These are phyloP conservation scores for Pichia sp. DNA, from an alignment of 1,139 yeast genomes.

Conservation along the genomic window DNA sequence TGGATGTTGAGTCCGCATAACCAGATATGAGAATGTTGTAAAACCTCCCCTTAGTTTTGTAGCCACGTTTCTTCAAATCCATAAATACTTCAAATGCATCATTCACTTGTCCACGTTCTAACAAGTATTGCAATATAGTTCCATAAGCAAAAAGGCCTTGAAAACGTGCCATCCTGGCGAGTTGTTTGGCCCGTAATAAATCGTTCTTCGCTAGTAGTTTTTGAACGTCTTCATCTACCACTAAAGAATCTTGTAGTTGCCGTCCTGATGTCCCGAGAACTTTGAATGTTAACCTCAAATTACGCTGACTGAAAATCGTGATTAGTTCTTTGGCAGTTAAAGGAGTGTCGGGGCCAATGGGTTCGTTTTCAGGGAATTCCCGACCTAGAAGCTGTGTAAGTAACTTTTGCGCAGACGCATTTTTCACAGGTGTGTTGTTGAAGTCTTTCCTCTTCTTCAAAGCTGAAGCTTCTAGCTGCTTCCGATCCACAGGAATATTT, in stretches of 20 bases:
- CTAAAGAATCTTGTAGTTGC: slow-evolving; percentile 52
- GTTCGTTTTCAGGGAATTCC: slow-evolving; percentile 20
- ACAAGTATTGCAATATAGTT: slow-evolving; percentile 46
- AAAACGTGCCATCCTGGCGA: slow-evolving; percentile 46
- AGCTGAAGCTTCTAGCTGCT: slow-evolving; percentile 17
- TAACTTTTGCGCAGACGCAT: slow-evolving; percentile 27
- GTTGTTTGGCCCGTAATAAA: slow-evolving; percentile 47
- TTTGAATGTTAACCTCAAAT: slow-evolving; percentile 44
- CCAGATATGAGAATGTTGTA: slow-evolving; percentile 57
- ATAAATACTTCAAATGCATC: slow-evolving; percentile 48
- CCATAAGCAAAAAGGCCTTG: slow-evolving; percentile 62
- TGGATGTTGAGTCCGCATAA: slow-evolving; percentile 37
- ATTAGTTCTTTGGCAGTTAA: slow-evolving; percentile 28
- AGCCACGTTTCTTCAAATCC: slow-evolving; percentile 58
- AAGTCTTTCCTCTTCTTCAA: slow-evolving; percentile 19
- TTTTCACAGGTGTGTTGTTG: slow-evolving; percentile 24
- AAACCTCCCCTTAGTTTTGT: slow-evolving; percentile 50
- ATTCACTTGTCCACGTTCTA: slow-evolving; percentile 38
- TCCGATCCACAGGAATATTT: slow-evolving; percentile 23
- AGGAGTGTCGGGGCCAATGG: slow-evolving; percentile 28
- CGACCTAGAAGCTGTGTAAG: slow-evolving; percentile 21
- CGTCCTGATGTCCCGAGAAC: slow-evolving; percentile 55
- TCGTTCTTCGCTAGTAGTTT: slow-evolving; percentile 48
- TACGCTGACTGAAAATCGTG: slow-evolving; percentile 33
- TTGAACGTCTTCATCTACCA: slow-evolving; percentile 49